These are phyloP conservation scores for Jatropha curcas DNA, from an alignment of 345 rosid species.

Conservation along the genomic window DNA sequence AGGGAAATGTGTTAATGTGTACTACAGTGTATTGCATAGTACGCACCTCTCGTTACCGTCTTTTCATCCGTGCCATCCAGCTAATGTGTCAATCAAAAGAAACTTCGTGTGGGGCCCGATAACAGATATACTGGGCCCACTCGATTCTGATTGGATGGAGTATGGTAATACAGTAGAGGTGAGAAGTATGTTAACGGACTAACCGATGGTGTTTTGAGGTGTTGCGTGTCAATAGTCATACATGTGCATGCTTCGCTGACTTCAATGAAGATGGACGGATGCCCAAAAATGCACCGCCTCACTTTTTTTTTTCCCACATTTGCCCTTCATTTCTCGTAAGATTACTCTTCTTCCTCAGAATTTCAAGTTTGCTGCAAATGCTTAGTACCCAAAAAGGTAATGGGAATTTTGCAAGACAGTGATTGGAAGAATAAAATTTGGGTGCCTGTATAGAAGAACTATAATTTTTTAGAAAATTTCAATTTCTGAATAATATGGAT, in stretches of 20 bases:
- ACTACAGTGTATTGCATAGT: neutral
- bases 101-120: slow-evolving; percentile 10
- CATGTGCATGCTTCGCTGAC: slow-evolving; percentile 2
- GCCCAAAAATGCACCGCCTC: no score
- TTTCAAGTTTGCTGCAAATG: no score
- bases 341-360: neutral
- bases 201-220: no score
- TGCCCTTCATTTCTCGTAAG: neutral
- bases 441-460: no score
- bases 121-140: slow-evolving; percentile 3
- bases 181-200: neutral
- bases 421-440: no score
- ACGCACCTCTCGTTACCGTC: neutral
- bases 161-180: neutral
- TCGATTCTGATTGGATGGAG: neutral
- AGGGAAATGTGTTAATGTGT: slow-evolving; percentile 22
- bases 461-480: no score
- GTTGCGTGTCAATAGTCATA: no score
- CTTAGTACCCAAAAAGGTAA: no score
- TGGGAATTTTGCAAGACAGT: no score
- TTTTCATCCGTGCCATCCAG: slow-evolving; percentile 27
- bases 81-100: slow-evolving; percentile 16
- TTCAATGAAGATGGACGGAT: neutral
- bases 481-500: no score
- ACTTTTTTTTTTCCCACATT: no score